Conservation (phyloP, 257 asterid genomes). For the Gardenia jasminoides region DNA sequence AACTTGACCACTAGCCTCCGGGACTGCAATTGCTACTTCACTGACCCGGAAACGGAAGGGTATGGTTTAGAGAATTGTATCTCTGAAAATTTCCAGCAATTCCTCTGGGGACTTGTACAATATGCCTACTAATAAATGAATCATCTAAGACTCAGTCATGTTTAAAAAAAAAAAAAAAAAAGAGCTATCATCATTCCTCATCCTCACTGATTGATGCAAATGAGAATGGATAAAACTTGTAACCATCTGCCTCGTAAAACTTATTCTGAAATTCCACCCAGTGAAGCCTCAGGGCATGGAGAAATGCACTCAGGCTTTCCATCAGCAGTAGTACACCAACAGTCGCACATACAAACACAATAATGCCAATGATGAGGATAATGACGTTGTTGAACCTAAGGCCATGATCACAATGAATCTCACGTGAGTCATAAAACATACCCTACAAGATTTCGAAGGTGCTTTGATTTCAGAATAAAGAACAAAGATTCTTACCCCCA, state of each 20-base stretch:
- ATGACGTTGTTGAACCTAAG: slow-evolving; percentile 47
- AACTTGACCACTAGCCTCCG: not conserved
- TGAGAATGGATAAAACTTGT: slow-evolving; percentile 54
- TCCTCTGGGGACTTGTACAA: not conserved
- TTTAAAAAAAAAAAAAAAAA: no score
- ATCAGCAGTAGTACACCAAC: slow-evolving; percentile 57
- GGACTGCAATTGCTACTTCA: not conserved
- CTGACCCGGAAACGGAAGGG: not conserved
- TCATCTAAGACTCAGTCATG: not conserved
- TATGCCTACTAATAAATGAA: not conserved
- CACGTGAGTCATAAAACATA: not conserved
- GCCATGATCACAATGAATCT: not conserved
- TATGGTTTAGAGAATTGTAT: not conserved
- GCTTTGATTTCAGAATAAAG: not conserved
- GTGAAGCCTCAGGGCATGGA: slow-evolving; percentile 60
- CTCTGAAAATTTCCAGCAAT: not conserved
- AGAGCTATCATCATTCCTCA: slow-evolving; percentile 32
- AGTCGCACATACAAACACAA: slow-evolving; percentile 51
- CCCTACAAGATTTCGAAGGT: not conserved
- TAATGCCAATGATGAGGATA: slow-evolving; percentile 43
- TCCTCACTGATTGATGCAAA: slow-evolving; percentile 39
- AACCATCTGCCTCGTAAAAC: slow-evolving; percentile 61
- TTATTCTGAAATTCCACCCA: slow-evolving; percentile 65
- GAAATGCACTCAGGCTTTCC: slow-evolving; percentile 65
- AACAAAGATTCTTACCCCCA: slow-evolving; percentile 38